A percentile compares a stretch with the other conserved stretches of the same genome.
These are phyloP conservation scores for Wickerhamiella parazyma DNA, from an alignment of 805 yeast species.

Conservation along the genomic window DNA sequence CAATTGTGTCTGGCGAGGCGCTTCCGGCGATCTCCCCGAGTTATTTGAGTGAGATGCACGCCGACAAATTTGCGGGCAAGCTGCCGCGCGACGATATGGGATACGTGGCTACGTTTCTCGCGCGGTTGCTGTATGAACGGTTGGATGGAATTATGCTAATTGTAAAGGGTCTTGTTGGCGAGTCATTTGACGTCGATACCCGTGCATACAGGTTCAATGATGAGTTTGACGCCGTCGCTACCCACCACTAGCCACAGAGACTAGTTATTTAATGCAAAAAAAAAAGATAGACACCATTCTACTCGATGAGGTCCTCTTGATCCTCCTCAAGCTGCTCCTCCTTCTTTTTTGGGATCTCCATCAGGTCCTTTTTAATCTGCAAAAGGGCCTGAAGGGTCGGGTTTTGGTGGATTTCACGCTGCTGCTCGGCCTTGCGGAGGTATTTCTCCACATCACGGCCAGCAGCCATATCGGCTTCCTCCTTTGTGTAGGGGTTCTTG, in stretches of 20 bases:
- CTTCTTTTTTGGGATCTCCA: background rate
- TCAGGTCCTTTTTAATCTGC: constrained; percentile 3
- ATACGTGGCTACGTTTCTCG: constrained; percentile 19
- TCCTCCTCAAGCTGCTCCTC: background rate
- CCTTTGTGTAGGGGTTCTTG: constrained; percentile 67
- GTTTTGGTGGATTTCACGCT: constrained; percentile 20
- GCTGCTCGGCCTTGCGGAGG: constrained; percentile 40
- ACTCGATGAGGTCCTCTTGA: background rate
- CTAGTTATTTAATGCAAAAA: no score
- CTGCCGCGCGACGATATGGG: constrained; percentile 8
- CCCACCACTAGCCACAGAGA: no score
- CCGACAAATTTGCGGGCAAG: background rate
- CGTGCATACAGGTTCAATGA: constrained; percentile 13
- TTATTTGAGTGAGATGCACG: constrained; percentile 7
- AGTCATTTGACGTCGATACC: constrained; percentile 20
- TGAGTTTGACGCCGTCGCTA: constrained; percentile 7
- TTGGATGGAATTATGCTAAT: constrained; percentile 23
- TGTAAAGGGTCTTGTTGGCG: constrained; percentile 27
- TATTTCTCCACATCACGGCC: constrained; percentile 64
- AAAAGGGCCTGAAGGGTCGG: constrained; percentile 5
- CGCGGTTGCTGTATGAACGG: constrained; percentile 23
- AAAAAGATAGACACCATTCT: background rate
- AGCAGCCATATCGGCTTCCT: constrained; percentile 83
- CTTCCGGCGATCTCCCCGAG: constrained; percentile 9
- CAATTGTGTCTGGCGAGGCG: constrained; percentile 7